Evolutionary conservation across 2,329 filamentous ascomycete species (phyloP), one percentile per base, ranked within the genome.

Genomic region (Chaetomium strumarium): DNA sequence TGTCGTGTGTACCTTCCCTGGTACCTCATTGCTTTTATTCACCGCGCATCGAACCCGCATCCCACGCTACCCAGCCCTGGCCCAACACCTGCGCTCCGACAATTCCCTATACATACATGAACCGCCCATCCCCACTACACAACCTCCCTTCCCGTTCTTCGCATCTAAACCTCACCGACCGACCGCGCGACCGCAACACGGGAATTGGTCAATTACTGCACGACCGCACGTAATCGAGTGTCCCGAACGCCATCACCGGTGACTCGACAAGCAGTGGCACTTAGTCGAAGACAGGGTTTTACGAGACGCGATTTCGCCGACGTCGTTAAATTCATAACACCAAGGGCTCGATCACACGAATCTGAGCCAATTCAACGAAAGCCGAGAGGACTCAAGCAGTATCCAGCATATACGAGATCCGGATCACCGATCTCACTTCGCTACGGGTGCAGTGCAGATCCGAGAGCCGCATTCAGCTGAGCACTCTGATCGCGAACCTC

Each of bases 91-190:
- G 54, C 49, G 46, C 52, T 49, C 53, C 56, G 54, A 57, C 55
- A 56, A 58, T 58, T 57, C 48, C 45, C 51, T 55, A n/a, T n/a
- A n/a, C 59, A 62, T 58, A 63, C 61, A 63, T 60, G 57, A 57
- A 57, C 58, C 53, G 58, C 55, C 55, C 56, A 55, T 55, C 58
- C 58, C 49, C 59, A 59, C 61, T 60, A 58, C 61, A 61, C 59
- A 56, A 58, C 53, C 53, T 46, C 52, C 55, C 41, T 46, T 46
- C 52, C 59, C 49, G 48, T 38, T 55, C 54, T 51, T 51, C 53
- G 52, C 45, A 46, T 49, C 49, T 52, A 36, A 44, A 43, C 52
- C 42, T 51, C 55, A 58, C 52, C 53, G 57, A 53, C 56, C 54
- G 47, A 49, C 55, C 29, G 17, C 45, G 31, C 55, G 51, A 56